Conservation (phyloP, 169 alveolate species). For the Plasmodium cynomolgi region DNA sequence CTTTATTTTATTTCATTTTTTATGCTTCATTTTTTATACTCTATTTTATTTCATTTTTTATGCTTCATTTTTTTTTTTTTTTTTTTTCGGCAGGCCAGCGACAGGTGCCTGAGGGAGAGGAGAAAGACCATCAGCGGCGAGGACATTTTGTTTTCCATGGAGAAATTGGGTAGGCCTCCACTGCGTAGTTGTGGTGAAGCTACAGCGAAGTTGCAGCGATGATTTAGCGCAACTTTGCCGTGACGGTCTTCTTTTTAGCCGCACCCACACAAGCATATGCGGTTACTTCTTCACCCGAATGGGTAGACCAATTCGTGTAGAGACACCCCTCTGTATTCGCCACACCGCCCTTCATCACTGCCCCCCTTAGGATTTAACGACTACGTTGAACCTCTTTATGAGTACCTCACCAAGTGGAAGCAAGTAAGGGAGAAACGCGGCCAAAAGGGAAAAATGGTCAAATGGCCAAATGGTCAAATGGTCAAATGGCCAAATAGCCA, state of each 20-base stretch:
- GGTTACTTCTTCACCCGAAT: not conserved
- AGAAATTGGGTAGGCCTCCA: conserved; percentile 87
- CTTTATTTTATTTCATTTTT: no score
- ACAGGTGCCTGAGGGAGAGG: conserved; percentile 91
- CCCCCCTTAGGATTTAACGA: conserved; percentile 79
- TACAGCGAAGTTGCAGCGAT: not conserved
- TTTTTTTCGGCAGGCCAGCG: conserved; percentile 89
- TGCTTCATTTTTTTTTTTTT: not conserved
- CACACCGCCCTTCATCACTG: not conserved
- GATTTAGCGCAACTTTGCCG: not conserved
- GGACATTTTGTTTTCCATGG: conserved; percentile 93
- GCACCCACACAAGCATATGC: not conserved
- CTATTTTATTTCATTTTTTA: no score
- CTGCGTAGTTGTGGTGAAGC: not conserved
- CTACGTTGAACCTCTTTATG: conserved; percentile 85
- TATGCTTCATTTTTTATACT: not conserved
- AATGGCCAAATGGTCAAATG: not conserved
- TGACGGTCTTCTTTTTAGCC: not conserved
- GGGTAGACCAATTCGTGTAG: not conserved
- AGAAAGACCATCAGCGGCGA: conserved; percentile 96
- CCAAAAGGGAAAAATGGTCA: not conserved
- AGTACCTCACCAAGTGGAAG: conserved; percentile 88
- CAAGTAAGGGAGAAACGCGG: conserved; percentile 75
- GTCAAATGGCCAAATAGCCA: not conserved
- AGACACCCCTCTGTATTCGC: not conserved